phyloP scores from a whole-genome alignment of 192 early-diverging fungal species.

The Diversispora eburnea region DNA sequence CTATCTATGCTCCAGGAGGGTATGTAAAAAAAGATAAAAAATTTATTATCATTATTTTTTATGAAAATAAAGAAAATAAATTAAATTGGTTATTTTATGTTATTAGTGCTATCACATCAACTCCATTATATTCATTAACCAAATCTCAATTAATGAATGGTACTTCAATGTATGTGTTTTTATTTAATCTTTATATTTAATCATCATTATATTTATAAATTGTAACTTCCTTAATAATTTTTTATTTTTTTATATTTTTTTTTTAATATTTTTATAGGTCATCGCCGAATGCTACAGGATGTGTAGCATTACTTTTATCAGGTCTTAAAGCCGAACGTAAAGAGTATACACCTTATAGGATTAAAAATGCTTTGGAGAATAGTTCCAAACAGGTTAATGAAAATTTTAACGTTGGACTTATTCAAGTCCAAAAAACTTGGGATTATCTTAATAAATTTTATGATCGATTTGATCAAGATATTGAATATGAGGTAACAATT shows the following conservation, averaged over 20 bases:
- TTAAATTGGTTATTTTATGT: background rate
- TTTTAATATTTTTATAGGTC: constrained; percentile 20
- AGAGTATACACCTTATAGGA: constrained; percentile 76
- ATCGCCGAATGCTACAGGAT: constrained; percentile 87
- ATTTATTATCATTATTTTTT: background rate
- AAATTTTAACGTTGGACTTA: constrained; percentile 68
- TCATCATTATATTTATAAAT: background rate
- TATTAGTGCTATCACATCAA: constrained; percentile 79
- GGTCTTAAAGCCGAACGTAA: constrained; percentile 71
- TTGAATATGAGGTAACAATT: constrained; percentile 55
- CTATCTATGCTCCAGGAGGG: constrained; percentile 78
- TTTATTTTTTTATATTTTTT: background rate
- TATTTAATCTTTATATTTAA: background rate
- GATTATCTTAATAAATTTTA: constrained; percentile 65
- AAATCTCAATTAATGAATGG: constrained; percentile 83
- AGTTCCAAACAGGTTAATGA: constrained; percentile 79
- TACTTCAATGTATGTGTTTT: constrained; percentile 73
- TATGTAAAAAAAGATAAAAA: background rate
- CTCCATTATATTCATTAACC: constrained; percentile 75
- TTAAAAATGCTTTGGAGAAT: constrained; percentile 73
- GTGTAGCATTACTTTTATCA: constrained; percentile 78
- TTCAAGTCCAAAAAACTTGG: constrained; percentile 89
- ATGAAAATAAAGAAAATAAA: background rate
- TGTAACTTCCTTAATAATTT: background rate
- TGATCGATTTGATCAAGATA: constrained; percentile 57